A percentile compares a stretch with the other conserved stretches of the same genome.
Evolutionary conservation across 2,329 filamentous ascomycete species (phyloP).

Genomic region (Xylariaceae sp.): DNA sequence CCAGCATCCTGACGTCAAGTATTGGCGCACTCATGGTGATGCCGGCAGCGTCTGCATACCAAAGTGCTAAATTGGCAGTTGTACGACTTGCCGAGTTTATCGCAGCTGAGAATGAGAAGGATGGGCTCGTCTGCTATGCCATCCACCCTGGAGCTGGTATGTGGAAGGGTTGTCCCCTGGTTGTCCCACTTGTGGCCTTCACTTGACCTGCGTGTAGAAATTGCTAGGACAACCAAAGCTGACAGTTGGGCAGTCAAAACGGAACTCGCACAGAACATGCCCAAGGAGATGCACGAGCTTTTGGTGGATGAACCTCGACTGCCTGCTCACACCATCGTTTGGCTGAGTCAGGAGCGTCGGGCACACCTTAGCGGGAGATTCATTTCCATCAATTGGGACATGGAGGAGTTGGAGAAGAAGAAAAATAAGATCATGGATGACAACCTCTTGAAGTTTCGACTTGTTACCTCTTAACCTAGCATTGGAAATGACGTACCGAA

Average conservation of each 20-base stretch:
- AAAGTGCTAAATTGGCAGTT: conserved; percentile 44
- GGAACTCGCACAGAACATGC: conserved; percentile 38
- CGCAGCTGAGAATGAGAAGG: conserved; percentile 39
- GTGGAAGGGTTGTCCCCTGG: too few species aligned
- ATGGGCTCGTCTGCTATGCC: conserved; percentile 40
- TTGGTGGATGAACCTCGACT: conserved; percentile 31
- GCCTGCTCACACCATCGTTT: conserved; percentile 25
- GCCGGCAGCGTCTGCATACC: conserved; percentile 42
- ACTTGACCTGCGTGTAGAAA: too few species aligned
- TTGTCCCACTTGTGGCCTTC: too few species aligned
- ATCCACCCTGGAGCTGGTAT: conserved; percentile 43
- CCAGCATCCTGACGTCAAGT: conserved; percentile 41
- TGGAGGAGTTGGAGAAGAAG: conserved; percentile 31
- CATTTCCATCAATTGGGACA: conserved; percentile 29
- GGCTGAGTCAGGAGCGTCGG: conserved; percentile 22
- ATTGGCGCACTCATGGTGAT: conserved; percentile 35
- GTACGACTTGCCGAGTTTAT: conserved; percentile 45
- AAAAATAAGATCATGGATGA: conserved; percentile 30
- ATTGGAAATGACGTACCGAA: background rate
- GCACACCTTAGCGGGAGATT: conserved; percentile 30
- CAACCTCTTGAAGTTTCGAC: conserved; percentile 30
- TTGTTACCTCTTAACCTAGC: conserved; percentile 6
- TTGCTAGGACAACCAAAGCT: too few species aligned
- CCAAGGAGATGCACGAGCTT: conserved; percentile 23
- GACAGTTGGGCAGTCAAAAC: conserved; percentile 33